A percentile compares a stretch with the other conserved stretches of the same genome.
Evolutionary conservation across 352 stramenopile species (phyloP).

Genomic region (Phytophthora foliorum): DNA sequence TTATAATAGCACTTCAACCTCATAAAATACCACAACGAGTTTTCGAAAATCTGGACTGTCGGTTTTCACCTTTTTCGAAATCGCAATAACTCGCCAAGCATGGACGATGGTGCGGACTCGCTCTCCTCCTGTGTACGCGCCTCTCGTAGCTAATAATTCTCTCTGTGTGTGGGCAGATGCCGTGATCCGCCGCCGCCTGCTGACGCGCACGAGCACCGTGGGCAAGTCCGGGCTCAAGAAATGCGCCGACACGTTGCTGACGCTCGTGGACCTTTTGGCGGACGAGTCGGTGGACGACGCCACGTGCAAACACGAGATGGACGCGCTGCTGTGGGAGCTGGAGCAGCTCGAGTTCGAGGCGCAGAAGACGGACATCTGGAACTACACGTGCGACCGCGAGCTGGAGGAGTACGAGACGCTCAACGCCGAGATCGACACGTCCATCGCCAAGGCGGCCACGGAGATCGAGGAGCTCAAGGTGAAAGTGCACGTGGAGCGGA

Average conservation of each 20-base stretch:
- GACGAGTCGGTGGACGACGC: constrained; percentile 71
- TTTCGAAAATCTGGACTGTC: no score
- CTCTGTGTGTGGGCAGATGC: constrained; percentile 44
- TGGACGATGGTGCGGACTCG: constrained; percentile 64
- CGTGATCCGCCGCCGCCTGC: constrained; percentile 76
- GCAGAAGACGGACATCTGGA: constrained; percentile 84
- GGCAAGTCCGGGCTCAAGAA: constrained; percentile 87
- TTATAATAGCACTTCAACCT: neutral
- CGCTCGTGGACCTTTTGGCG: constrained; percentile 66
- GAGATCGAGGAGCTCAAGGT: constrained; percentile 87
- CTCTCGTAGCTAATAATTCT: neutral
- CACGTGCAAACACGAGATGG: constrained; percentile 74
- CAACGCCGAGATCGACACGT: constrained; percentile 83
- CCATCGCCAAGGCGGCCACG: constrained; percentile 62
- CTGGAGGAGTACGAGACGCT: constrained; percentile 85
- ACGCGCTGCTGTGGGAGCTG: constrained; percentile 87
- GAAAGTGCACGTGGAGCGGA: constrained; percentile 81
- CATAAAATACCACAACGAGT: no score
- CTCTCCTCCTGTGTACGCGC: neutral
- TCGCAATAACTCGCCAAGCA: constrained; percentile 13
- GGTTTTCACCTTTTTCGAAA: no score
- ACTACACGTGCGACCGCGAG: constrained; percentile 85
- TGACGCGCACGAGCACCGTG: constrained; percentile 84
- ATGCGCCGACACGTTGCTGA: constrained; percentile 76
- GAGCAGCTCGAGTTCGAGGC: constrained; percentile 88